phyloP scores from a whole-genome alignment of 192 early-diverging fungal genomes.

The Chytriomyces sp. region DNA sequence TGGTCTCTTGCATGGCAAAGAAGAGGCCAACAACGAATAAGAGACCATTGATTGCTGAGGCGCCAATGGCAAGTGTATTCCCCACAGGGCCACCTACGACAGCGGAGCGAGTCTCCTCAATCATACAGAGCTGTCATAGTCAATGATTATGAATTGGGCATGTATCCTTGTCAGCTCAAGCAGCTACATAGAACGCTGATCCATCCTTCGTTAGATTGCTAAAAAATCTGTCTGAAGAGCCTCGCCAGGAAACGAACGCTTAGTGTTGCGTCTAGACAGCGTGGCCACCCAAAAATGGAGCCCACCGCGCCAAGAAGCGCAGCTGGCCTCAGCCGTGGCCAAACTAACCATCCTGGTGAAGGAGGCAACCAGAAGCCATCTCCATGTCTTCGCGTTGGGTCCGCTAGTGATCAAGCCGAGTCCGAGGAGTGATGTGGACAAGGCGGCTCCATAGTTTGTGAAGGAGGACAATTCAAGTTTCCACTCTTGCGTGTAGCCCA shows the following conservation, averaged over 20 bases:
- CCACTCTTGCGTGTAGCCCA: constrained; percentile 49
- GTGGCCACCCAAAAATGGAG: constrained; percentile 37
- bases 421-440: constrained; percentile 34
- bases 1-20: constrained; percentile 27
- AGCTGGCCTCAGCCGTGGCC: constrained; percentile 46
- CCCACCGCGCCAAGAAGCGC: constrained; percentile 32
- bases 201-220: too few species aligned
- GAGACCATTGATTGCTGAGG: constrained; percentile 29
- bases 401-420: constrained; percentile 37
- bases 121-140: constrained; percentile 43
- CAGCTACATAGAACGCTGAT: too few species aligned
- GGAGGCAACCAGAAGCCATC: constrained; percentile 35
- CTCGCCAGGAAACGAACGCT: constrained; percentile 30
- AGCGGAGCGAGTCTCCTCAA: constrained; percentile 45
- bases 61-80: constrained; percentile 31
- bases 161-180: not conserved
- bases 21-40: constrained; percentile 33
- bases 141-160: constrained; percentile 24
- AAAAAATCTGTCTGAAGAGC: not conserved
- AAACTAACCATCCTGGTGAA: constrained; percentile 31
- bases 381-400: constrained; percentile 39
- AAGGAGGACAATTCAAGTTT: constrained; percentile 35
- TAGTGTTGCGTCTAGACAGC: constrained; percentile 27
- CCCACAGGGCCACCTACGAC: constrained; percentile 34
- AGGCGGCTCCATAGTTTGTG: constrained; percentile 34